A percentile compares a stretch with the other conserved stretches of the same genome.
phyloP scores from a whole-genome alignment of 805 yeast genomes.

The Ogataea minuta region DNA sequence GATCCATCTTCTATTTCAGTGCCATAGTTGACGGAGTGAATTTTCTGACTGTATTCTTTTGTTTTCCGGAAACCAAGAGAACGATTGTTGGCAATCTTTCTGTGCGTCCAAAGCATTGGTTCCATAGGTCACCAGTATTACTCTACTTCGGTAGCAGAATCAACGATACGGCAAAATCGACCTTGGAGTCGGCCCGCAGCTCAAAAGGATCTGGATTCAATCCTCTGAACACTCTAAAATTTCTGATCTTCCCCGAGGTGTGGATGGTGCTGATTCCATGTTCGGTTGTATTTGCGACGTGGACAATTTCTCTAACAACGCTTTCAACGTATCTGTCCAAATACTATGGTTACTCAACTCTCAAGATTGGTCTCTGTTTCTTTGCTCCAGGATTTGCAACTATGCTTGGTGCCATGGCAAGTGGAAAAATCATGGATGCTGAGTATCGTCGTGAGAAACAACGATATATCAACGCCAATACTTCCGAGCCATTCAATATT shows the following conservation, averaged over 20 bases:
- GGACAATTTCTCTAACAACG: slow-evolving; percentile 70
- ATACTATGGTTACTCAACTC: slow-evolving; percentile 49
- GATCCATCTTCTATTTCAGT: slow-evolving; percentile 75
- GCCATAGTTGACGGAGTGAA: slow-evolving; percentile 60
- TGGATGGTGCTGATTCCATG: slow-evolving; percentile 51
- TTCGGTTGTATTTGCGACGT: slow-evolving; percentile 62
- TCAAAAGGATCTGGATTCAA: slow-evolving; percentile 19
- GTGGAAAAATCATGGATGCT: slow-evolving; percentile 58
- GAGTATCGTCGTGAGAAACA: slow-evolving; percentile 40
- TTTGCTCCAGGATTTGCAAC: slow-evolving; percentile 74
- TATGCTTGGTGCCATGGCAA: slow-evolving; percentile 52
- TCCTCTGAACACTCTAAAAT: slow-evolving; percentile 26
- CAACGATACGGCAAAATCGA: slow-evolving; percentile 28
- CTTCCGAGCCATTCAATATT: slow-evolving; percentile 47
- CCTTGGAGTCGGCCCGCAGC: slow-evolving; percentile 17
- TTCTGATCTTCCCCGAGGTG: slow-evolving; percentile 31
- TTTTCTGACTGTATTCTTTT: slow-evolving; percentile 31
- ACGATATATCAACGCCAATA: slow-evolving; percentile 27
- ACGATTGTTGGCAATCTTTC: slow-evolving; percentile 75
- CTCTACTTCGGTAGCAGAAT: slow-evolving; percentile 31
- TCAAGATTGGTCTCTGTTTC: slow-evolving; percentile 67
- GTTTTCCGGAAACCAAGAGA: slow-evolving; percentile 76
- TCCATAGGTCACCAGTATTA: slow-evolving; percentile 48
- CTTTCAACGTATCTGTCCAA: slow-evolving; percentile 53
- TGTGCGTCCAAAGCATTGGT: slow-evolving; percentile 43